These are phyloP conservation scores for Inonotus obliquus DNA, from an alignment of 1,284 basidiomycete genomes.

Conservation along the genomic window DNA sequence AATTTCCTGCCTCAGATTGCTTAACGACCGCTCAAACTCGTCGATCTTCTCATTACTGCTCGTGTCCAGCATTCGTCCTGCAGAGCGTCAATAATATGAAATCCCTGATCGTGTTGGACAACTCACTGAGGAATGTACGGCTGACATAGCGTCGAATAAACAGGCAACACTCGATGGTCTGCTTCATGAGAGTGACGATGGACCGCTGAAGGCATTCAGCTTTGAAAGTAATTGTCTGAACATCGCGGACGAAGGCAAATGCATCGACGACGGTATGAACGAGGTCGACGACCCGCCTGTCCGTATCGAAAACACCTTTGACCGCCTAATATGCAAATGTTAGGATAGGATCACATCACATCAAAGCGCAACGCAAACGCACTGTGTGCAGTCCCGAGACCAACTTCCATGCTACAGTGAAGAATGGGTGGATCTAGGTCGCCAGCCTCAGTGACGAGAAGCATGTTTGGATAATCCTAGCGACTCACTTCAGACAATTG, in stretches of 20 bases:
- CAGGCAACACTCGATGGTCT: background rate
- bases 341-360: background rate
- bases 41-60: background rate
- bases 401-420: background rate
- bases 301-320: background rate
- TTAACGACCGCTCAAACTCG: background rate
- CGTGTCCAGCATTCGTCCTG: slow-evolving; percentile 2
- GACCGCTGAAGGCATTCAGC: background rate
- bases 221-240: background rate
- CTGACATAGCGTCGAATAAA: background rate
- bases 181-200: background rate
- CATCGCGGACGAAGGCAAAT: background rate
- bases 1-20: background rate
- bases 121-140: background rate
- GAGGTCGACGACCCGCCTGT: background rate
- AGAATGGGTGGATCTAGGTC: background rate
- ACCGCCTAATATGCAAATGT: background rate
- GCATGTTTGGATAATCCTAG: background rate
- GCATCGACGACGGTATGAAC: background rate
- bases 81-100: background rate
- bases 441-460: background rate
- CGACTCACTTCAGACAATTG: background rate
- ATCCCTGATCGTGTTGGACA: background rate
- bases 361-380: background rate
- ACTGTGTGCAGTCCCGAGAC: background rate